Evolutionary conservation across 2,329 filamentous ascomycete genomes (phyloP), one percentile per base, ranked within the genome.

Genomic region (Cadophora malorum): DNA sequence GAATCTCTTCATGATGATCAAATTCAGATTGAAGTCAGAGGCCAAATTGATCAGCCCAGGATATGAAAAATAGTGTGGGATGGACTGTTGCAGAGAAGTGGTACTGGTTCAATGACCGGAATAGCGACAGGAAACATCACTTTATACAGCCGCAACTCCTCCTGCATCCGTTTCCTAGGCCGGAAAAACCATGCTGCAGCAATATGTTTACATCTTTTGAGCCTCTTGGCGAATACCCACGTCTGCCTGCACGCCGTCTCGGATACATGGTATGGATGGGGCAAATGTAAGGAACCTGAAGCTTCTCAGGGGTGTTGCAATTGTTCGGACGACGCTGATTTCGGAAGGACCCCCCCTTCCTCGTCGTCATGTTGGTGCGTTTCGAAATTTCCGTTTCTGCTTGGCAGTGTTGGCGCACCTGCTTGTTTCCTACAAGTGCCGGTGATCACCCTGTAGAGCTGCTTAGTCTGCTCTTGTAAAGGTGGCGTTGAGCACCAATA

Each of bases 291-390:
- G 52, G 2, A 31, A 19, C 2, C 14, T 33, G 25, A 55, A 33
- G 52, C 55, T 21, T 19, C 19, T 23, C n/a, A 38, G 14, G n/a
- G 28, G 53, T 21, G 2, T 31, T 4, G 4, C 19, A 10, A 23
- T 23, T 31, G 28, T 59, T n/a, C 33, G 21, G 33, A 23, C 35
- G 21, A 38, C 3, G 31, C 9, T 41, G 35, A 25, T 31, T 35
- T 9, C 31, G n/a, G 45, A 21, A 21, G n/a, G 45, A 33, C 12
- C n/a, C n/a, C 12, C n/a, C 3, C 31, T 41, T 59, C 19, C 55
- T 59, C 55, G 55, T 41, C n/a, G 33, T 59, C 33, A 59, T 59
- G 55, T 59, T 59, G 55, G 55, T 59, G 33, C 33, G 35, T 59
- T 41, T 59, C 21, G 55, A 59, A 59, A 59, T 59, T 41, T 59